A percentile compares a stretch with the other conserved stretches of the same genome.
Conservation (phyloP, 495 filamentous ascomycete species). For the Hyaloscypha finlandica region DNA sequence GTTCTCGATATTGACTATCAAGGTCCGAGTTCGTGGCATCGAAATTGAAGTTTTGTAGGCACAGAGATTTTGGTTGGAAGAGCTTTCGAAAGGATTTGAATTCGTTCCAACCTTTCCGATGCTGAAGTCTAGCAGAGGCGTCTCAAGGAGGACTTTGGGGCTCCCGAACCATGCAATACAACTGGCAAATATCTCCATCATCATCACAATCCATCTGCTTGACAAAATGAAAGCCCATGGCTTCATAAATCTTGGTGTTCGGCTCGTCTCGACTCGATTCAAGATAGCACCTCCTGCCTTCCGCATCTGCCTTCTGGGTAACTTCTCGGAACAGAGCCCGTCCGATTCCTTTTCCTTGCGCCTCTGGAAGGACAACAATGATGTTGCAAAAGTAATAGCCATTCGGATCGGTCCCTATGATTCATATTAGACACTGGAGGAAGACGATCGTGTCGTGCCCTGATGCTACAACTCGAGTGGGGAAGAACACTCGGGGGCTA, state of each 20-base stretch:
- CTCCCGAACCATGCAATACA: conserved; percentile 56
- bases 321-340: conserved; percentile 59
- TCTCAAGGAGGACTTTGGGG: conserved; percentile 33
- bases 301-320: conserved; percentile 57
- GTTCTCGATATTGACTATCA: too few relatives aligned
- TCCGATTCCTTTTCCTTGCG: conserved; percentile 61
- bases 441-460: neutral
- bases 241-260: conserved; percentile 66
- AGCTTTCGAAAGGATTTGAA: too few relatives aligned
- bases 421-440: neutral
- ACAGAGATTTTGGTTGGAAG: too few relatives aligned
- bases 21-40: too few relatives aligned
- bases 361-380: conserved; percentile 60
- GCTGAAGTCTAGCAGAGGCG: too few relatives aligned
- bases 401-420: conserved; percentile 49
- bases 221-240: conserved; percentile 62
- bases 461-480: neutral
- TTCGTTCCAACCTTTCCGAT: too few relatives aligned
- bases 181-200: conserved; percentile 46
- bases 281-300: conserved; percentile 63
- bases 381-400: conserved; percentile 76
- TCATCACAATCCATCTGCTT: conserved; percentile 65
- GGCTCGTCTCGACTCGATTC: conserved; percentile 64
- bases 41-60: too few relatives aligned
- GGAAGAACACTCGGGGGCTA: neutral